phyloP scores from a whole-genome alignment of 768 basidiomycete genomes.

The Kwoniella dendrophila region DNA sequence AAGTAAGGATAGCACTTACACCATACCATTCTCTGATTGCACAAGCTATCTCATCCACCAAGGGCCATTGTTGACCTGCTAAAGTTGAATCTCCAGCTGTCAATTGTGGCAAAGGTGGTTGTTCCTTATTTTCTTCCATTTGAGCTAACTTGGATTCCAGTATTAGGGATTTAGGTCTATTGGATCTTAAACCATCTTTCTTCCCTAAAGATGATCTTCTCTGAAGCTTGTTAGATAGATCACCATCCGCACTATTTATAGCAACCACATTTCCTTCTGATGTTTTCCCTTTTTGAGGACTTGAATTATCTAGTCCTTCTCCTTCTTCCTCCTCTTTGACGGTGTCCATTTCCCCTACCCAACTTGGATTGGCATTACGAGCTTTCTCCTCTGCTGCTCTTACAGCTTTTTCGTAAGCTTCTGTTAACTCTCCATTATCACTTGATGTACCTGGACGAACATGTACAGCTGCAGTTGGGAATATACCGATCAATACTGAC shows the following conservation, averaged over 20 bases:
- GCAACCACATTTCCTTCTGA: constrained; percentile 9
- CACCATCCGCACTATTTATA: constrained; percentile 7
- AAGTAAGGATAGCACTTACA: constrained; percentile 16
- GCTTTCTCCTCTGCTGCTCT: constrained; percentile 26
- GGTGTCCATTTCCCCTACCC: constrained; percentile 60
- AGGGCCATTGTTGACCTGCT: constrained; percentile 78
- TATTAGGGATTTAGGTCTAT: constrained; percentile 41
- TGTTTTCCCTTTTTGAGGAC: constrained; percentile 10
- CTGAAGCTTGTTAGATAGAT: neutral
- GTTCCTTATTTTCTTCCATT: constrained; percentile 36
- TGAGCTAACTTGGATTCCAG: constrained; percentile 13
- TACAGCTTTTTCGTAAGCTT: constrained; percentile 64
- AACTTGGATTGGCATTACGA: constrained; percentile 20
- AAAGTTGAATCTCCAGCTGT: constrained; percentile 93
- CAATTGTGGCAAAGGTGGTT: constrained; percentile 72
- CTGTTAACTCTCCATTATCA: constrained; percentile 80
- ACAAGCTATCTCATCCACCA: constrained; percentile 96
- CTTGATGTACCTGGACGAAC: constrained; percentile 83
- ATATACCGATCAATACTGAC: constrained; percentile 85
- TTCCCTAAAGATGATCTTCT: constrained; percentile 17
- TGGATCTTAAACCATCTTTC: constrained; percentile 15
- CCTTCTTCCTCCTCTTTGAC: constrained; percentile 65
- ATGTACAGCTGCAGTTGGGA: constrained; percentile 84
- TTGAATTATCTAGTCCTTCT: constrained; percentile 14
- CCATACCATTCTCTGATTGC: constrained; percentile 92